These are phyloP conservation scores for Polyporus arcularius DNA, from an alignment of 768 basidiomycete species.

Conservation along the genomic window DNA sequence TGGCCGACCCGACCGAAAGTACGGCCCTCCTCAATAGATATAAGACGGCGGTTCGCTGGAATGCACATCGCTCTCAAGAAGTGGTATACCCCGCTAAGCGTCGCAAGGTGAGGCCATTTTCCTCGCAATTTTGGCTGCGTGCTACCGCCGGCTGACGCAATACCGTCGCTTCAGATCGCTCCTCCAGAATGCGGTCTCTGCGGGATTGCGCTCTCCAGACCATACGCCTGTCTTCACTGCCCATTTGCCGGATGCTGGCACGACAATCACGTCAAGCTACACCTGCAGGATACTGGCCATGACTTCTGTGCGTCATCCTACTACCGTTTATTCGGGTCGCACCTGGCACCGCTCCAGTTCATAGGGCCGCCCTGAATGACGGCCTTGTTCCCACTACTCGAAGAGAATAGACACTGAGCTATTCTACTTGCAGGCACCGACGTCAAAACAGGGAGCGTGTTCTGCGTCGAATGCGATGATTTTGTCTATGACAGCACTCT, in stretches of 20 bases:
- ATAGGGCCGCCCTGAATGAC: background rate
- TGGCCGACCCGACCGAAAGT: conserved; percentile 36
- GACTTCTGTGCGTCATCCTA: conserved; percentile 56
- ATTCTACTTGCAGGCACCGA: conserved; percentile 61
- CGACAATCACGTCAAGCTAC: conserved; percentile 54
- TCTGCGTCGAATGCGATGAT: conserved; percentile 73
- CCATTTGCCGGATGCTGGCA: conserved; percentile 71
- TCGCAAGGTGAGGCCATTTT: conserved; percentile 52
- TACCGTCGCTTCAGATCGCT: conserved; percentile 41
- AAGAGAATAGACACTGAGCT: background rate
- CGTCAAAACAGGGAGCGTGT: conserved; percentile 70
- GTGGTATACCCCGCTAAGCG: conserved; percentile 56
- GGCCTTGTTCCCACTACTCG: background rate
- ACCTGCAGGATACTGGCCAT: conserved; percentile 61
- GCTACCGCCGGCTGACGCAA: background rate
- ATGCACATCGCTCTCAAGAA: conserved; percentile 47
- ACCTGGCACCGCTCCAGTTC: background rate
- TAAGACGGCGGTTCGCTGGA: conserved; percentile 57
- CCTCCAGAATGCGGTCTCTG: conserved; percentile 69
- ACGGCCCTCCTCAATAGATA: conserved; percentile 48
- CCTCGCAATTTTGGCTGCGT: background rate
- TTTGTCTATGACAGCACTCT: conserved; percentile 65
- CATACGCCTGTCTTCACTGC: conserved; percentile 77
- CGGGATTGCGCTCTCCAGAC: conserved; percentile 53
- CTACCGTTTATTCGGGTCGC: background rate